These are phyloP conservation scores for Dactylellina drechsleri DNA, from an alignment of 2,329 filamentous ascomycete genomes.

Conservation along the genomic window DNA sequence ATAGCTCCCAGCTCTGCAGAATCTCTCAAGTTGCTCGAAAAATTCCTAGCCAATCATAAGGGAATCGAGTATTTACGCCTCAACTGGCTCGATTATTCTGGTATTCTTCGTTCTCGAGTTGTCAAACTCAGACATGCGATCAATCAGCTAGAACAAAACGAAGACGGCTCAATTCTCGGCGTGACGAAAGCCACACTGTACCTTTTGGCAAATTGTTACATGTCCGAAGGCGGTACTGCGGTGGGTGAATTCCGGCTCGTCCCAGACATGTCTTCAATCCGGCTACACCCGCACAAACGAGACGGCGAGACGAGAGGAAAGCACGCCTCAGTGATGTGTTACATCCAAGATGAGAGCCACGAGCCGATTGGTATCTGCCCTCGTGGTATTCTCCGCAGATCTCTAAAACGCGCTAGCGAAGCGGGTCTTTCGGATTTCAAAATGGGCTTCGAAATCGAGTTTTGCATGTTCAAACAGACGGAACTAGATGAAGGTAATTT, in stretches of 20 bases:
- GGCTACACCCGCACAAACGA: conserved; percentile 37
- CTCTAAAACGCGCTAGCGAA: conserved; percentile 66
- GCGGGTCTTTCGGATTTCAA: conserved; percentile 69
- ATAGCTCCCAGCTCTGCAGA: conserved; percentile 55
- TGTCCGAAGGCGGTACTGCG: conserved; percentile 60
- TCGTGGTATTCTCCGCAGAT: conserved; percentile 70
- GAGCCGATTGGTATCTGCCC: conserved; percentile 69
- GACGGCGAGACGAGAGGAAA: conserved; percentile 10
- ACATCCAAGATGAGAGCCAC: conserved; percentile 41
- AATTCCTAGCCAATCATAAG: conserved; percentile 66
- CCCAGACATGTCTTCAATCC: conserved; percentile 35
- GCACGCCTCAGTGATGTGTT: conserved; percentile 57
- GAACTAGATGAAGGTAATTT: conserved; percentile 60
- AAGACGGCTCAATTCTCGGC: conserved; percentile 65
- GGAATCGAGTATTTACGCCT: conserved; percentile 75
- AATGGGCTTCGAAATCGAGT: conserved; percentile 83
- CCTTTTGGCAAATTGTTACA: conserved; percentile 74
- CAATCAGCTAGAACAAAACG: conserved; percentile 64
- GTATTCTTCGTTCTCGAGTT: conserved; percentile 73
- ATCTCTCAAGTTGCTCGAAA: conserved; percentile 57
- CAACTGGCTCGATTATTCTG: conserved; percentile 83
- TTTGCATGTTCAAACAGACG: conserved; percentile 72
- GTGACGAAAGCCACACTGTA: conserved; percentile 74
- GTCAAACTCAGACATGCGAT: conserved; percentile 71
- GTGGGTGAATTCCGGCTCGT: conserved; percentile 36